phyloP scores from a whole-genome alignment of 495 filamentous ascomycete species.

The Pseudomonodictys pantanalensis region DNA sequence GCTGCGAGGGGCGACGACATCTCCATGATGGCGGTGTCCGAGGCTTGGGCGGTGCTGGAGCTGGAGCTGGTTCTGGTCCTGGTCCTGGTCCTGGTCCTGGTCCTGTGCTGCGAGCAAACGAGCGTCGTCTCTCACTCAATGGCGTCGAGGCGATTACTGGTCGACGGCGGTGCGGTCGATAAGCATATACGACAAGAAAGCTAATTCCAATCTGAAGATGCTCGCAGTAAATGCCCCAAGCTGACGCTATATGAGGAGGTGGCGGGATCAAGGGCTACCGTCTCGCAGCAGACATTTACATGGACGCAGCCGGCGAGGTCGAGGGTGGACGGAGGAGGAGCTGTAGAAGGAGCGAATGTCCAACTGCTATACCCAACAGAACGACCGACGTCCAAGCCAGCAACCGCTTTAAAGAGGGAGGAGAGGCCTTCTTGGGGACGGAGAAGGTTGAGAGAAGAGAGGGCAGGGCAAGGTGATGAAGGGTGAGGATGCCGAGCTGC shows the following conservation, averaged over 20 bases:
- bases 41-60: not conserved
- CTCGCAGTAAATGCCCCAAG: slow-evolving; percentile 31
- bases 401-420: slow-evolving; percentile 7
- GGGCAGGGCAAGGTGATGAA: slow-evolving; percentile 19
- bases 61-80: not conserved
- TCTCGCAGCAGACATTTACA: slow-evolving; percentile 27
- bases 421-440: slow-evolving; percentile 35
- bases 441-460: slow-evolving; percentile 28
- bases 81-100: not conserved
- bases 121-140: slow-evolving; percentile 10
- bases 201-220: slow-evolving; percentile 38
- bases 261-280: slow-evolving; percentile 12
- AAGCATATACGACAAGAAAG: slow-evolving; percentile 38
- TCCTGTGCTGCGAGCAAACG: slow-evolving; percentile 16
- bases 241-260: slow-evolving; percentile 23
- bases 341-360: slow-evolving; percentile 10
- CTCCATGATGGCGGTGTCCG: slow-evolving; percentile 59
- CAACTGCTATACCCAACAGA: slow-evolving; percentile 1
- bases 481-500: slow-evolving; percentile 29
- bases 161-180: slow-evolving; percentile 15
- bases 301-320: slow-evolving; percentile 21
- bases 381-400: slow-evolving; percentile 19
- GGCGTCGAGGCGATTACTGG: slow-evolving; percentile 15
- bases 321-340: slow-evolving; percentile 8
- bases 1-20: slow-evolving; percentile 91